Conservation (phyloP, 2,329 filamentous ascomycete genomes). For the Ampelomyces quisqualis region DNA sequence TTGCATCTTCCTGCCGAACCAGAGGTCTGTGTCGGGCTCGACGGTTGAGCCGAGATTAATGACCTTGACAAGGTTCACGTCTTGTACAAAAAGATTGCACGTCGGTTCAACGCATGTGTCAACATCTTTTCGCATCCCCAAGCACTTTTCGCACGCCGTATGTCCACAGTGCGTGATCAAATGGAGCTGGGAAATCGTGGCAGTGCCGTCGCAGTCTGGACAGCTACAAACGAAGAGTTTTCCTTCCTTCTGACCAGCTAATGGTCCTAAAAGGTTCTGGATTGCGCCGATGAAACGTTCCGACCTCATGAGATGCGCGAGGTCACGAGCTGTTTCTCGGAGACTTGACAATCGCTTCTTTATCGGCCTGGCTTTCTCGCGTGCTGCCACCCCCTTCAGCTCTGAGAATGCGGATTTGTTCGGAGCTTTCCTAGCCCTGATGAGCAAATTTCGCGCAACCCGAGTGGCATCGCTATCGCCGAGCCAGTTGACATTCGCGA, state of each 20-base stretch:
- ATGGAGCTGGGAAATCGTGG: conserved; percentile 11
- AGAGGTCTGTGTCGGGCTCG: conserved; percentile 26
- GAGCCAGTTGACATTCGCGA: conserved; percentile 18
- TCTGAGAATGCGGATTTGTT: conserved; percentile 4
- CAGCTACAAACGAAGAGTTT: conserved; percentile 17
- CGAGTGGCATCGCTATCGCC: conserved; percentile 23
- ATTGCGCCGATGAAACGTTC: conserved; percentile 27
- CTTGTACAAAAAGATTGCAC: conserved; percentile 22
- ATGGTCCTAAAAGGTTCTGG: conserved; percentile 8
- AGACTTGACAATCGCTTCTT: conserved; percentile 26
- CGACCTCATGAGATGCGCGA: conserved; percentile 20
- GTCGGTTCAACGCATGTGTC: conserved; percentile 23
- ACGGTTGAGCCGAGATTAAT: conserved; percentile 18
- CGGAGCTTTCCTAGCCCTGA: conserved; percentile 9
- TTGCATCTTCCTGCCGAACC: conserved; percentile 32
- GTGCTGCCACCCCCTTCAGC: conserved; percentile 3
- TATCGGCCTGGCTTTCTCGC: conserved; percentile 6
- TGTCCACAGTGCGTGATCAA: conserved; percentile 33
- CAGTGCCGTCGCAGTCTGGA: conserved; percentile 12
- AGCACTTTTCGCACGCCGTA: conserved; percentile 25
- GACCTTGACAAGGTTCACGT: conserved; percentile 22
- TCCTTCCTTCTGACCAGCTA: background rate
- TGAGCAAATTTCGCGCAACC: conserved; percentile 10
- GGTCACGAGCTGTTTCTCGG: conserved; percentile 20
- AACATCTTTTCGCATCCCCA: conserved; percentile 20